Conservation (phyloP, 1,284 basidiomycete species). For the Trichosporon faecale region DNA sequence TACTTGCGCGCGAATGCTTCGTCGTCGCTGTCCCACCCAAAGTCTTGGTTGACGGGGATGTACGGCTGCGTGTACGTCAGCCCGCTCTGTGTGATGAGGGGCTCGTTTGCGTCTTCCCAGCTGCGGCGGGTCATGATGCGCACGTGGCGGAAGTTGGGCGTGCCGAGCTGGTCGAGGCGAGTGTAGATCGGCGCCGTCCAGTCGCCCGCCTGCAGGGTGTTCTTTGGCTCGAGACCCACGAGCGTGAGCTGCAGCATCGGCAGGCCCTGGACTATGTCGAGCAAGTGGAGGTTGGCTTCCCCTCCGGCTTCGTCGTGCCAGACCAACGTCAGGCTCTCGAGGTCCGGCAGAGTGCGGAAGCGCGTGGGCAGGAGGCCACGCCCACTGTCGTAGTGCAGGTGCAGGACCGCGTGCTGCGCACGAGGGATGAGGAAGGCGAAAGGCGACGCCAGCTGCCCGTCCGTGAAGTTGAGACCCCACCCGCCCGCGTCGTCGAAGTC, state of each 20-base stretch:
- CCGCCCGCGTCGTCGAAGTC: not conserved
- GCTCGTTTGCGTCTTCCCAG: not conserved
- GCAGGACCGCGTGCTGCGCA: not conserved
- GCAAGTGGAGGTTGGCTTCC: not conserved
- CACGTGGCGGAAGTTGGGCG: not conserved
- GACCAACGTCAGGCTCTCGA: not conserved
- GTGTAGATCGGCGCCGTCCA: not conserved
- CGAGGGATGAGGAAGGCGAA: not conserved
- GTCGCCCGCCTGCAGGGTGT: not conserved
- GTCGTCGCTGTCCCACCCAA: conserved; percentile 7
- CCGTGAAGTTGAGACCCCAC: not conserved
- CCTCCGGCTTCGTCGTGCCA: not conserved
- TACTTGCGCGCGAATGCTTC: not conserved
- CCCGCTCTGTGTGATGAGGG: not conserved
- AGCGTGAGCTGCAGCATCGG: not conserved
- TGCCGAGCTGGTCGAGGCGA: not conserved
- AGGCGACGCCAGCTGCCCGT: not conserved
- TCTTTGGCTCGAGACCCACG: not conserved
- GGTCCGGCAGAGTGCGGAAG: not conserved
- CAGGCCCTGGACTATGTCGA: not conserved
- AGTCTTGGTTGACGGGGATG: not conserved
- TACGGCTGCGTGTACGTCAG: not conserved
- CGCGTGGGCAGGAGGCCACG: not conserved
- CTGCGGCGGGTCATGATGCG: not conserved
- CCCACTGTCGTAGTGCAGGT: conserved; percentile 1